Percentiles rank a stretch among this genome's conserved stretches.
phyloP scores from a whole-genome alignment of 495 filamentous ascomycete genomes.

The Articulospora tetracladia region DNA sequence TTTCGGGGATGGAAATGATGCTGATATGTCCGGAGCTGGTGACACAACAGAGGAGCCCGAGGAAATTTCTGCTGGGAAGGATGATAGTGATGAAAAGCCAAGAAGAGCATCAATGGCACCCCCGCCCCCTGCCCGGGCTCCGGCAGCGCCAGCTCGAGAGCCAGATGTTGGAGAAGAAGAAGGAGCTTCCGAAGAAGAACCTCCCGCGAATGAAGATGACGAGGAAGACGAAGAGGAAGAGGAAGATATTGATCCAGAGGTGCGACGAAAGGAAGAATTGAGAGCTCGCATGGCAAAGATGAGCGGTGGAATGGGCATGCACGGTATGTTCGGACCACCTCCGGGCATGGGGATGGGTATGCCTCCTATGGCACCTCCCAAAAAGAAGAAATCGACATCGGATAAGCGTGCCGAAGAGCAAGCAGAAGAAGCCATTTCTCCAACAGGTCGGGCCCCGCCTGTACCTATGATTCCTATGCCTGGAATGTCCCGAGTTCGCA shows the following conservation, averaged over 20 bases:
- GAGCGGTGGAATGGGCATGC: conserved; percentile 97
- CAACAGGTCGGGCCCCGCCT: conserved; percentile 56
- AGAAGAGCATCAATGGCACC: conserved; percentile 16
- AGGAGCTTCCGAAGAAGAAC: conserved; percentile 38
- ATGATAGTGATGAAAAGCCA: conserved; percentile 63
- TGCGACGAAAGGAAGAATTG: conserved; percentile 80
- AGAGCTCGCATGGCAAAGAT: conserved; percentile 96
- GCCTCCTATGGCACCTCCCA: conserved; percentile 46
- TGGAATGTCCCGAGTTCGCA: conserved; percentile 56
- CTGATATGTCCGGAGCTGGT: conserved; percentile 82
- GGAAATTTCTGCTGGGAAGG: conserved; percentile 67
- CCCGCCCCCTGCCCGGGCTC: conserved; percentile 26
- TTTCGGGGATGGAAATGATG: conserved; percentile 80
- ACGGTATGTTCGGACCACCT: conserved; percentile 86
- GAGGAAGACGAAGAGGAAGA: conserved; percentile 72
- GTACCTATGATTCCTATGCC: conserved; percentile 75
- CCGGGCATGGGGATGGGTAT: conserved; percentile 52
- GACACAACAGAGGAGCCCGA: conserved; percentile 80
- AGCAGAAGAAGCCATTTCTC: conserved; percentile 35
- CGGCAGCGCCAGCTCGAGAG: conserved; percentile 23
- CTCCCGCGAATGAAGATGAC: conserved; percentile 48
- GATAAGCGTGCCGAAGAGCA: conserved; percentile 42
- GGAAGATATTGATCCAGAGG: conserved; percentile 89
- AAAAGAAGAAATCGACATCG: conserved; percentile 55
- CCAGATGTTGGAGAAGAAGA: conserved; percentile 32